A percentile compares a stretch with the other conserved stretches of the same genome.
Conservation (phyloP, 2,329 filamentous ascomycete genomes). For the Diaporthe sp. region DNA sequence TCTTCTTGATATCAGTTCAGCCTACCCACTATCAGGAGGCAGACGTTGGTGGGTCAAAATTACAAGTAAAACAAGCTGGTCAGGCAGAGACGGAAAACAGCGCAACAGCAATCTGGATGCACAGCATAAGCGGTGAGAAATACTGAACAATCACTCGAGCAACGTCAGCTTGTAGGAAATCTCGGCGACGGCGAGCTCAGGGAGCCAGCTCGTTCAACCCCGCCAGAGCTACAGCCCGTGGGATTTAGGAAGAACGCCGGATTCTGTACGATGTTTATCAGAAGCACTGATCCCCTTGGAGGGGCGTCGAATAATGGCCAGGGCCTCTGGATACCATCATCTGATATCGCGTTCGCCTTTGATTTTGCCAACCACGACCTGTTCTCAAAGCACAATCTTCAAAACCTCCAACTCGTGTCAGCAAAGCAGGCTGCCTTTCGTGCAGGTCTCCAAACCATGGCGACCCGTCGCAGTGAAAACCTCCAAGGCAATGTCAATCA, state of each 20-base stretch:
- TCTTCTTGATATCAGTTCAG: neutral
- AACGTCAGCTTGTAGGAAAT: neutral
- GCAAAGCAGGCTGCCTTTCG: neutral
- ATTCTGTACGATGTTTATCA: slow-evolving; percentile 6
- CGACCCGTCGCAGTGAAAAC: neutral
- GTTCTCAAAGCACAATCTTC: neutral
- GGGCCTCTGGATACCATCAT: neutral
- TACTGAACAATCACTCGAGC: slow-evolving; percentile 3
- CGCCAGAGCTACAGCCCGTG: neutral
- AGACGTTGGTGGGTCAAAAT: neutral
- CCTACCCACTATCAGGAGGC: neutral
- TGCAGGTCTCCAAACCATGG: neutral
- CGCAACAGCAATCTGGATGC: neutral
- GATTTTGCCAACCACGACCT: neutral
- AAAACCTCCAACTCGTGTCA: neutral
- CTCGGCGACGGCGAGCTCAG: slow-evolving; percentile 14
- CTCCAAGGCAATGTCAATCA: neutral
- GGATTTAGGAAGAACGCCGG: neutral
- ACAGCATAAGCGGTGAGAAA: slow-evolving; percentile 31
- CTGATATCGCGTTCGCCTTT: neutral
- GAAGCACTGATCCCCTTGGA: neutral
- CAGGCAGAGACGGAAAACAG: neutral
- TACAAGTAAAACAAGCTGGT: neutral
- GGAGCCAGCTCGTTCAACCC: too few species aligned
- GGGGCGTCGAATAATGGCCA: neutral